Percentiles rank a stretch among this genome's conserved stretches.
These are phyloP conservation scores for Monilinia laxa DNA, from an alignment of 2,329 filamentous ascomycete genomes.

Conservation along the genomic window DNA sequence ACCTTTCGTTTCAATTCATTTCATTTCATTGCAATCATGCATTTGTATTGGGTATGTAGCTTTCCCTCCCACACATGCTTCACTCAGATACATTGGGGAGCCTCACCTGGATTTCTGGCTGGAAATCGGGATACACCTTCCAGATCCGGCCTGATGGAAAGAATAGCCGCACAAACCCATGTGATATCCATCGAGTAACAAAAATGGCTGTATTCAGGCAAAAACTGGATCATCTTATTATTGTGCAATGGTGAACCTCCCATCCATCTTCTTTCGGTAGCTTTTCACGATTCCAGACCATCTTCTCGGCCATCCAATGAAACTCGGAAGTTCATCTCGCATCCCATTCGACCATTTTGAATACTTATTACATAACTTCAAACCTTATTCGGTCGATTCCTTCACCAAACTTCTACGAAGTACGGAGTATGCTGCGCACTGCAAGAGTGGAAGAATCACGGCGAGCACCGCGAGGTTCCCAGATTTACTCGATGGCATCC, in stretches of 20 bases:
- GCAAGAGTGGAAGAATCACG: slow-evolving; percentile 14
- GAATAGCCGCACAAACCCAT: neutral
- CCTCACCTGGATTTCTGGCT: neutral
- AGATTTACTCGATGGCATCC: slow-evolving; percentile 12
- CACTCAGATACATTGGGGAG: neutral
- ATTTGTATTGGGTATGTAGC: neutral
- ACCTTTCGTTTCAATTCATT: too few relatives aligned
- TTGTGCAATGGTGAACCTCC: neutral
- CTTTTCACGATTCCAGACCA: neutral
- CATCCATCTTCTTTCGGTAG: neutral
- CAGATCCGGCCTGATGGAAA: neutral
- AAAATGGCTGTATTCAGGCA: neutral
- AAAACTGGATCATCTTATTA: neutral
- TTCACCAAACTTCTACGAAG: neutral
- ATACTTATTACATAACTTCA: slow-evolving; percentile 10
- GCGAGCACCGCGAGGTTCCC: neutral
- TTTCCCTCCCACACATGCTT: neutral
- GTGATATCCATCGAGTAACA: slow-evolving; percentile 13
- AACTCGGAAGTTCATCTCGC: neutral
- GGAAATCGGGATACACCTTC: too few relatives aligned
- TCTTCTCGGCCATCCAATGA: neutral
- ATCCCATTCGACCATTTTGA: slow-evolving; percentile 6
- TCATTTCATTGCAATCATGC: neutral
- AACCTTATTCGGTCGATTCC: neutral
- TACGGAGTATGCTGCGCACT: neutral